Evolutionary conservation across 192 early-diverging fungal species (phyloP), one percentile per base, ranked within the genome.

Genomic region (Podila verticillata): DNA sequence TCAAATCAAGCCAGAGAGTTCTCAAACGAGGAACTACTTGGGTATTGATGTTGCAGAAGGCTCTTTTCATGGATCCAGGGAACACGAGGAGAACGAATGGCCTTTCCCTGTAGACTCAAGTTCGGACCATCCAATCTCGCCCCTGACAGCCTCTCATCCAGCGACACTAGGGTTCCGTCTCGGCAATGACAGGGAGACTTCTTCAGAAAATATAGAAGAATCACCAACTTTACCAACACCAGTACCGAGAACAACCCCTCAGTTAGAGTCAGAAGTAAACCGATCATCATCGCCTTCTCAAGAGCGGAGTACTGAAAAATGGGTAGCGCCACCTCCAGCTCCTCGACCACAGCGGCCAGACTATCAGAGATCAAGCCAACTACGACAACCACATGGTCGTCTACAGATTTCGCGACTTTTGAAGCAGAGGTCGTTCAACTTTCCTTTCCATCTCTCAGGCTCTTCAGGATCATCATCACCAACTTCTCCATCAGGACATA

Each of bases 371-470:
- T 30, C 22, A 26, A 20, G 26, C 6, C 58, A 24, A 7, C 58
- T 10, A 32, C 66, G 64, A 57, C 61, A 65, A 24, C 44, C 68
- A 3, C 59, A 67, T 22, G 66, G 65, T 26, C 70, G 77, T 4
- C 49, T 72, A 4, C 70, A 61, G 9, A 54, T 78, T 32, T 58
- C 74, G 34, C 60, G 66, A 63, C 51, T 80, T 0, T 48, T 80
- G 47, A 80, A 72, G 30, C 77, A 80, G n/a, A 70, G 77, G 20
- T 80, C 77, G 22, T 72, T 80, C 70, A 80, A 80, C 36, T 80
- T 80, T 60, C 49, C 64, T 4, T 72, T 72, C 59, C 47, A 28
- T 5, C 20, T 54, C 1, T 64, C 70, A 10, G 7, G 61, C 10
- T 51, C 67, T 29, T 8, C 70, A 58, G 54, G 48, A 0, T 29